Percentiles rank a stretch among this genome's conserved stretches.
phyloP scores from a whole-genome alignment of 345 rosid genomes.

The Citrus cavaleriei region DNA sequence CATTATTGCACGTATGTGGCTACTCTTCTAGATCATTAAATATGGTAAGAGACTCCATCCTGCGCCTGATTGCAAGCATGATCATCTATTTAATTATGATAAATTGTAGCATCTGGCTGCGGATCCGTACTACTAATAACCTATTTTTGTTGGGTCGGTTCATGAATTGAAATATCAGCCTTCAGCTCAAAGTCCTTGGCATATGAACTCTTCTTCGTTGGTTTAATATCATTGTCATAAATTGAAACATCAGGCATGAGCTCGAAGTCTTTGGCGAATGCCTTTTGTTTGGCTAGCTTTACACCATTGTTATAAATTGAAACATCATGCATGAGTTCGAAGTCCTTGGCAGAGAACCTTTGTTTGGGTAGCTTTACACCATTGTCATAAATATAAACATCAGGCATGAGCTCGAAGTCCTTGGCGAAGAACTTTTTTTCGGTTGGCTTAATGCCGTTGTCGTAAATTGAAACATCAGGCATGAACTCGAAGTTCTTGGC shows the following conservation, averaged over 20 bases:
- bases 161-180: background rate
- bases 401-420: background rate
- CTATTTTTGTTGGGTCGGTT: background rate
- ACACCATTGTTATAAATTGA: background rate
- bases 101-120: background rate
- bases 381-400: background rate
- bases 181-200: background rate
- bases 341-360: background rate
- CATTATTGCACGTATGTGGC: too few species aligned
- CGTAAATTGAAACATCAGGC: background rate
- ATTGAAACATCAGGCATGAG: background rate
- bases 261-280: background rate
- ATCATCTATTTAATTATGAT: background rate
- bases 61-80: too few species aligned
- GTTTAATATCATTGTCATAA: background rate
- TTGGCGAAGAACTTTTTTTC: background rate
- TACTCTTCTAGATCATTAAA: too few species aligned
- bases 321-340: background rate
- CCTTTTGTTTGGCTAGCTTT: too few species aligned
- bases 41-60: too few species aligned
- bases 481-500: background rate
- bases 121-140: too few species aligned
- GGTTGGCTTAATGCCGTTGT: background rate
- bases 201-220: background rate
- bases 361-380: too few species aligned